Percentiles rank a stretch among this genome's conserved stretches.
Conservation (phyloP, 495 filamentous ascomycete species). For the Daldinia grandis region DNA sequence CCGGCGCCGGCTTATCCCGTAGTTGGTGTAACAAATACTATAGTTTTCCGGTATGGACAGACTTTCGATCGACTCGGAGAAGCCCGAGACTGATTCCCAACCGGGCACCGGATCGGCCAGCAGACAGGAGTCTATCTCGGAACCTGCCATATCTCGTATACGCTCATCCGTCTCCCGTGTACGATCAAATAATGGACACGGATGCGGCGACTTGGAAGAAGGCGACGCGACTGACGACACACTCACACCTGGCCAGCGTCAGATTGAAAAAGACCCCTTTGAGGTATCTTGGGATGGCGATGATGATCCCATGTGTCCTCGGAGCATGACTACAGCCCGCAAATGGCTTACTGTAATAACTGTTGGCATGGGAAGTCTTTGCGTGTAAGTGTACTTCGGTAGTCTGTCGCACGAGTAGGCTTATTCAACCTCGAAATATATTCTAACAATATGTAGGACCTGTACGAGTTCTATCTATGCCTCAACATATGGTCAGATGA, state of each 20-base stretch:
- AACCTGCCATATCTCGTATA: not conserved
- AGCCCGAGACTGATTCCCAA: slow-evolving; percentile 21
- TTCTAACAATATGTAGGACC: slow-evolving; percentile 62
- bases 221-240: slow-evolving; percentile 47
- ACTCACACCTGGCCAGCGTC: slow-evolving; percentile 23
- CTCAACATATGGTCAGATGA: slow-evolving; percentile 83
- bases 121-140: not conserved
- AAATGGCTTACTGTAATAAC: slow-evolving; percentile 85
- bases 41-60: slow-evolving; percentile 10
- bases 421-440: not conserved
- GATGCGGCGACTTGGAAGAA: slow-evolving; percentile 59
- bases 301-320: slow-evolving; percentile 75
- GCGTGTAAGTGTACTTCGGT: slow-evolving; percentile 72
- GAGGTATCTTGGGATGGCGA: slow-evolving; percentile 77
- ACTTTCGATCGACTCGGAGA: slow-evolving; percentile 15
- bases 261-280: slow-evolving; percentile 58
- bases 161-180: slow-evolving; percentile 41
- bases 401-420: too few relatives aligned
- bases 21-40: slow-evolving; percentile 3
- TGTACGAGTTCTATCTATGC: slow-evolving; percentile 92
- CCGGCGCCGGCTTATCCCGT: not conserved
- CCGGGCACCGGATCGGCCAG: not conserved
- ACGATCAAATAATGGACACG: slow-evolving; percentile 70
- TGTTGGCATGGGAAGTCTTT: slow-evolving; percentile 74
- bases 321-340: slow-evolving; percentile 68